A percentile compares a stretch with the other conserved stretches of the same genome.
These are phyloP conservation scores for Fusarium sp. DNA, from an alignment of 2,329 filamentous ascomycete genomes.

Conservation along the genomic window DNA sequence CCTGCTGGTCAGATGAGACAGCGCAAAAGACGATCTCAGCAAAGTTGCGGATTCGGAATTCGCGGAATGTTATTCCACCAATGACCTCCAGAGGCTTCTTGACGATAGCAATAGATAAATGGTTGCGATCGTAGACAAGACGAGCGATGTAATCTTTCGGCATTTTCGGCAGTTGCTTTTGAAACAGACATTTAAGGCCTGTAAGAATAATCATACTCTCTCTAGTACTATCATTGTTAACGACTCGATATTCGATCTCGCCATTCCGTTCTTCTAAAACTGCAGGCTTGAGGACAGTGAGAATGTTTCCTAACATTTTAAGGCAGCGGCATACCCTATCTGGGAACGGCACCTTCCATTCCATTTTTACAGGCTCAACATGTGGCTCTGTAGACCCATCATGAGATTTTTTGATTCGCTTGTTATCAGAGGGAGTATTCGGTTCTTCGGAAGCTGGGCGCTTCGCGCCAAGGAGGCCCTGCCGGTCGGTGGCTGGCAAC, in stretches of 20 bases:
- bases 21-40: conserved; percentile 99
- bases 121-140: conserved; percentile 96
- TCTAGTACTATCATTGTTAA: conserved; percentile 93
- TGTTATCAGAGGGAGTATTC: too few species aligned
- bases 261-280: conserved; percentile 94
- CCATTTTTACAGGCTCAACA: too few species aligned
- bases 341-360: too few species aligned
- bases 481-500: too few species aligned
- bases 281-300: conserved; percentile 72
- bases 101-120: conserved; percentile 96
- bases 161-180: conserved; percentile 99
- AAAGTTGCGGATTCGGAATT: conserved; percentile 92
- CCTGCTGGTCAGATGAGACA: conserved; percentile 97
- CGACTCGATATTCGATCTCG: conserved; percentile 96
- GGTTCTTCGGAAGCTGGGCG: too few species aligned
- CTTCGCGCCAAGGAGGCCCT: too few species aligned
- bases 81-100: conserved; percentile 97
- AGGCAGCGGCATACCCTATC: too few species aligned
- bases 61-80: conserved; percentile 95
- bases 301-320: too few species aligned
- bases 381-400: too few species aligned
- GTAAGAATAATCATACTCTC: conserved; percentile 96
- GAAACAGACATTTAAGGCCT: conserved; percentile 96
- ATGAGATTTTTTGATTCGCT: too few species aligned
- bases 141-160: conserved; percentile 99